Base-by-base conservation (phyloP, 345 rosid genomes). In the Aquilaria malaccensis region DNA sequence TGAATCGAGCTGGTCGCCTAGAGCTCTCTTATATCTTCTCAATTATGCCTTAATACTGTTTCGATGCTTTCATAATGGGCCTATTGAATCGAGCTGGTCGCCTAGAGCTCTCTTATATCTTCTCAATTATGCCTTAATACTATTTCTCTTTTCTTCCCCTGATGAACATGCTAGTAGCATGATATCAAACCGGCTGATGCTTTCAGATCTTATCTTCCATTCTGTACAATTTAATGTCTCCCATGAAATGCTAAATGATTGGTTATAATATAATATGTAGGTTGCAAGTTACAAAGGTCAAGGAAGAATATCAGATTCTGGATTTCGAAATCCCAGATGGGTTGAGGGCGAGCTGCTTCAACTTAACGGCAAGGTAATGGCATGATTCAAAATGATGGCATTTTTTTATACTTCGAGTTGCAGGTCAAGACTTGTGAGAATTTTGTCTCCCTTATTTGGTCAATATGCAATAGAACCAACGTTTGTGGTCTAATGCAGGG, bases 221-320 rank as follows among this genome's bases (percentile, higher is more conserved):
- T 22, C 22, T 22, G 22, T 22, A 22, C 22, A 22, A 22, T 22
- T 22, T 22, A 22, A 22, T 22, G 22, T 22, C 22, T 22, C 22
- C 22, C 1, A 22, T 22, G 22, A 22, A 22, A 22, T 22, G 22
- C 30, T 41, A 52, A 58, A 59, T 53, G 9, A 55, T 33, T 46
- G 11, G 14, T 15, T 45, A 62, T 61, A 47, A 37, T 63, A 47
- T 53, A 64, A 64, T 52, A 10, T 75, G 59, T 72, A 93, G 98
- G 86, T 80, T 65, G 85, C 90, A 13, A 79, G 92, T 78, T 85
- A 84, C 80, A 80, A 74, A 77, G 98, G 97, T 65, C 83, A 87
- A 79, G 97, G 97, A 77, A 84, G 92, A 77, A 87, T 87, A 66
- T 97, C 98, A 65, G 88, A 85, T 66, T 72, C 85, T 46, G 96